Percentiles rank a stretch among this genome's conserved stretches.
Conservation (phyloP, 139 green algal species). For the Chlorella sp. region DNA sequence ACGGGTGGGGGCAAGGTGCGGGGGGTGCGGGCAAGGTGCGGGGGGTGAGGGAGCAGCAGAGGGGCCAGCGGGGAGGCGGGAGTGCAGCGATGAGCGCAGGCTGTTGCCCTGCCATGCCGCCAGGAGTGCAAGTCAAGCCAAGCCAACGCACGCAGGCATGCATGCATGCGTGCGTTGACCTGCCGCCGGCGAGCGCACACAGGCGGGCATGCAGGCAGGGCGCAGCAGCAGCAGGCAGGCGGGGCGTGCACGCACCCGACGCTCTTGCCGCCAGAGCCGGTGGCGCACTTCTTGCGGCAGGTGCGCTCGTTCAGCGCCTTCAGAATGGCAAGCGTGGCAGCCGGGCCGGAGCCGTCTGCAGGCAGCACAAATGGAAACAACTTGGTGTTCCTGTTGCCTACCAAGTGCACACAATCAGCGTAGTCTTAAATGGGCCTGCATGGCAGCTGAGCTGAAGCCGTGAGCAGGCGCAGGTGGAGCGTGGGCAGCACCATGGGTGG, state of each 20-base stretch:
- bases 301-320: constrained; percentile 71
- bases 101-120: background rate
- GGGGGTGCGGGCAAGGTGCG: background rate
- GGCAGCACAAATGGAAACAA: background rate
- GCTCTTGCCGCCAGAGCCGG: constrained; percentile 89
- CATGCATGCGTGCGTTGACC: background rate
- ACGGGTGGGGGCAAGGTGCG: background rate
- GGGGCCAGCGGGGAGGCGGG: too few species aligned
- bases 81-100: background rate
- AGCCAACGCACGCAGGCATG: background rate
- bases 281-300: constrained; percentile 73
- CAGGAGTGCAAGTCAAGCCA: background rate
- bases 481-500: too few species aligned
- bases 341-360: constrained; percentile 46
- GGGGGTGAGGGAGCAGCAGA: background rate
- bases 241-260: constrained; percentile 74
- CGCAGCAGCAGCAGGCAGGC: background rate
- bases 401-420: too few species aligned
- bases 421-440: too few species aligned
- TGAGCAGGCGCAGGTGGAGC: background rate
- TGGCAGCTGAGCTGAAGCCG: background rate
- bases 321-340: constrained; percentile 72
- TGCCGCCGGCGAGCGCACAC: background rate
- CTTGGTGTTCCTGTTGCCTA: too few species aligned
- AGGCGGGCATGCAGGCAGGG: background rate